Conservation (phyloP, 768 basidiomycete species). For the Psilocybe tampanensis region DNA sequence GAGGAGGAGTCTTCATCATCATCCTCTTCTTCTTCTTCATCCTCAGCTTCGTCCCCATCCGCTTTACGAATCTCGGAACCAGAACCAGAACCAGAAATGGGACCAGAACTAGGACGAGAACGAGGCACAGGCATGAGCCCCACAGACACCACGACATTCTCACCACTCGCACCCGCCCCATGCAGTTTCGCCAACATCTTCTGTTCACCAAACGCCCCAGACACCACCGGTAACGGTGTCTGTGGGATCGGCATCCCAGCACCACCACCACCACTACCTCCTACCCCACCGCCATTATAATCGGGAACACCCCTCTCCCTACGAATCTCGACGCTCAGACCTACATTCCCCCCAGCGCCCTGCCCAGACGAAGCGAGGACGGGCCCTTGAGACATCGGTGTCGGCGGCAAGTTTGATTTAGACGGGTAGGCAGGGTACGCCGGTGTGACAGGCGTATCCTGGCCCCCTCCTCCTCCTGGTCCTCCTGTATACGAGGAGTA, state of each 20-base stretch:
- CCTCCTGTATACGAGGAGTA: no score
- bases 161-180: constrained; percentile 39
- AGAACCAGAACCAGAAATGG: no score
- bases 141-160: constrained; percentile 73
- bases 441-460: constrained; percentile 57
- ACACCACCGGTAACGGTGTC: constrained; percentile 59
- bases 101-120: no score
- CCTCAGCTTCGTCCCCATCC: constrained; percentile 15
- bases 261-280: constrained; percentile 30
- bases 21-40: no score
- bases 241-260: constrained; percentile 44
- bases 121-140: constrained; percentile 42
- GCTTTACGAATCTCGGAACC: constrained; percentile 17
- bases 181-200: constrained; percentile 32
- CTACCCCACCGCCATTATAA: no score
- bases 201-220: constrained; percentile 44
- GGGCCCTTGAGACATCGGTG: constrained; percentile 59
- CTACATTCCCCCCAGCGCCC: constrained; percentile 49
- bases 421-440: constrained; percentile 73
- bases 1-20: no score
- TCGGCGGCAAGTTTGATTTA: constrained; percentile 45
- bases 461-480: not conserved
- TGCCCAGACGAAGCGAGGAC: constrained; percentile 50
- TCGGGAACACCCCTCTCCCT: constrained; percentile 68
- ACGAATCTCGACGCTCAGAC: constrained; percentile 66